Percentiles rank a stretch among this genome's conserved stretches.
These are phyloP conservation scores for Prillingera fragicola DNA, from an alignment of 1,284 basidiomycete genomes.

Conservation along the genomic window DNA sequence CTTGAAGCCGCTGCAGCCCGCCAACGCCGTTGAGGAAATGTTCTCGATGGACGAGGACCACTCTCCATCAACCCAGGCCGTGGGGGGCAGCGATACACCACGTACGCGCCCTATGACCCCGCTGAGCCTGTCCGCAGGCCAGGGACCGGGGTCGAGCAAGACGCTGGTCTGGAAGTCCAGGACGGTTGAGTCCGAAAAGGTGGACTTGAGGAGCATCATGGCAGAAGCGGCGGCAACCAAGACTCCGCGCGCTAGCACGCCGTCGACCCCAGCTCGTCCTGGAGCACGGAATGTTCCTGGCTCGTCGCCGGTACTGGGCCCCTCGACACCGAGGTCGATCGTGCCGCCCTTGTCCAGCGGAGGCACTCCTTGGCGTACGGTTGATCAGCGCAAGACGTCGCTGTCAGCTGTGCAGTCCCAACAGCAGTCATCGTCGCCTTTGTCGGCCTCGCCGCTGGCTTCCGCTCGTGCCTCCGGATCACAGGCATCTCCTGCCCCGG, in stretches of 20 bases:
- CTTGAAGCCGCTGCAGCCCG: constrained; percentile 28
- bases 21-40: constrained; percentile 39
- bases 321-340: constrained; percentile 12
- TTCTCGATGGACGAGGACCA: constrained; percentile 50
- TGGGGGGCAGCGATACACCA: constrained; percentile 19
- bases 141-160: constrained; percentile 5
- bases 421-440: constrained; percentile 12
- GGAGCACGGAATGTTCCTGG: not conserved
- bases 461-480: constrained; percentile 14
- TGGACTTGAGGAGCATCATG: constrained; percentile 81
- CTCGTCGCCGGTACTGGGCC: constrained; percentile 4
- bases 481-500: constrained; percentile 16
- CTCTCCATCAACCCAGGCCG: constrained; percentile 17
- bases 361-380: constrained; percentile 27
- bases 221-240: constrained; percentile 55
- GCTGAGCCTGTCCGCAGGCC: constrained; percentile 33
- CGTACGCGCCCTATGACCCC: constrained; percentile 54
- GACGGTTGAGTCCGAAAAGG: constrained; percentile 49
- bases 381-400: constrained; percentile 26
- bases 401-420: constrained; percentile 33
- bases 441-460: not conserved
- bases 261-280: constrained; percentile 24
- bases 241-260: constrained; percentile 5
- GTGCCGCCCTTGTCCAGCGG: constrained; percentile 13
- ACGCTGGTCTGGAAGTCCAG: constrained; percentile 51